Percentiles rank a stretch among this genome's conserved stretches.
These are phyloP conservation scores for Phoma herbarum DNA, from an alignment of 2,329 filamentous ascomycete genomes.

Conservation along the genomic window DNA sequence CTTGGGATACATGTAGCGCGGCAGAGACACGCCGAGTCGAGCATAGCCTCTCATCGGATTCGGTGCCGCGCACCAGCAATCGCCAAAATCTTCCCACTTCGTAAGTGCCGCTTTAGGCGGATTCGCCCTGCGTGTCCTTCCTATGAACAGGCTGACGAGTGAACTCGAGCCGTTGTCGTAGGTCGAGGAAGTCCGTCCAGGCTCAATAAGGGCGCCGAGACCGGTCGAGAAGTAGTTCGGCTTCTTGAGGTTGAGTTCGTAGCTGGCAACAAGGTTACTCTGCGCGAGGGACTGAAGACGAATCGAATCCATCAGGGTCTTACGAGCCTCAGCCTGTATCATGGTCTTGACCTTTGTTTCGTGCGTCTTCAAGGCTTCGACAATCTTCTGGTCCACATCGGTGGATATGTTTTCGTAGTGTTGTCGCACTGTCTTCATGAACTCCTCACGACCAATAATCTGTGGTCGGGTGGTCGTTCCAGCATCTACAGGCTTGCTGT, in stretches of 20 bases:
- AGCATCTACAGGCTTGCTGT: conserved; percentile 21
- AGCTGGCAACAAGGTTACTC: conserved; percentile 44
- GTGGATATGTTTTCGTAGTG: conserved; percentile 33
- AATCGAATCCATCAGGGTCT: conserved; percentile 44
- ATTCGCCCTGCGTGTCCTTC: conserved; percentile 26
- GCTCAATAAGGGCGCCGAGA: conserved; percentile 72
- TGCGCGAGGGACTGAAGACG: conserved; percentile 44
- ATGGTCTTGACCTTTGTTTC: conserved; percentile 29
- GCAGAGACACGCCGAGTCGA: conserved; percentile 67
- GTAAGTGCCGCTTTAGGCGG: conserved; percentile 67
- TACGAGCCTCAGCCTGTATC: conserved; percentile 36
- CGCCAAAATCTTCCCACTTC: conserved; percentile 79
- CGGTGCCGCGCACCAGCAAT: conserved; percentile 83
- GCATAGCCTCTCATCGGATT: conserved; percentile 61
- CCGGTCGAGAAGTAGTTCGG: conserved; percentile 78
- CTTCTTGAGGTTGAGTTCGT: conserved; percentile 44
- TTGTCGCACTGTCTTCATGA: conserved; percentile 51
- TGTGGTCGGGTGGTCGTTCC: conserved; percentile 18
- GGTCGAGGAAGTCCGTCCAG: conserved; percentile 65
- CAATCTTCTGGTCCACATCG: conserved; percentile 39
- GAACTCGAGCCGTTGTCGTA: conserved; percentile 25
- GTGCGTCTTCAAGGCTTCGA: conserved; percentile 29
- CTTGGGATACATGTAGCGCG: conserved; percentile 49
- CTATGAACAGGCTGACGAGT: not conserved
- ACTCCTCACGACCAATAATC: conserved; percentile 59